Conservation (phyloP, 2,329 filamentous ascomycete species). For the Fusarium sp. region DNA sequence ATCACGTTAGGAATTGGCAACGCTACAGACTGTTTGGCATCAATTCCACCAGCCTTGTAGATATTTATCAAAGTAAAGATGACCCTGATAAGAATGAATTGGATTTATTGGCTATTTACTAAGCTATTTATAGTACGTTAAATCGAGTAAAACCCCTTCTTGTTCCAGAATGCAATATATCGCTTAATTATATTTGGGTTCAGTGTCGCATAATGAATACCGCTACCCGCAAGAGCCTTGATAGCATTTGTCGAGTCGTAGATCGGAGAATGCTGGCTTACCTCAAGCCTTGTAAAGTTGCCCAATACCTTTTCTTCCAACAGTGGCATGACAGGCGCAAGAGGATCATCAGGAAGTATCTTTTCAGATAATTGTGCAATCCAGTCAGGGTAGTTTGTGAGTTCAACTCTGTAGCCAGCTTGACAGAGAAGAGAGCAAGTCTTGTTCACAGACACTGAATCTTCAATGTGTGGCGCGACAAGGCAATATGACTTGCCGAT, state of each 20-base stretch:
- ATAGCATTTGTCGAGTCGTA: not conserved
- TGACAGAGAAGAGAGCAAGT: not conserved
- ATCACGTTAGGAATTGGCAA: too few relatives aligned
- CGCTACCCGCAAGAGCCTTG: not conserved
- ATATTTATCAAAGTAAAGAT: too few relatives aligned
- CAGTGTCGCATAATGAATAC: not conserved
- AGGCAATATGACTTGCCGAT: not conserved
- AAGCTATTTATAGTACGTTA: rapidly evolving
- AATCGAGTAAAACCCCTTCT: slow-evolving; percentile 1
- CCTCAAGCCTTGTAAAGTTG: slow-evolving; percentile 1
- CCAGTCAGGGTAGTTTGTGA: not conserved
- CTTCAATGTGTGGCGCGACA: not conserved
- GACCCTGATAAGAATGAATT: too few relatives aligned
- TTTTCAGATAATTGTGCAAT: not conserved
- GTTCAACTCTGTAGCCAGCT: not conserved
- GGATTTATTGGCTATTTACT: too few relatives aligned
- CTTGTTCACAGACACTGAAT: not conserved
- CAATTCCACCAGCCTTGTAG: too few relatives aligned
- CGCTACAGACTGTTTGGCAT: too few relatives aligned
- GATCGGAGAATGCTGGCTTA: not conserved
- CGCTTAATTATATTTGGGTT: not conserved
- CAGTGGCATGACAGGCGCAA: not conserved
- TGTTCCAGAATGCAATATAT: not conserved
- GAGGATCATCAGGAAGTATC: not conserved
- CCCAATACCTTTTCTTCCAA: not conserved